Evolutionary conservation across 2,329 filamentous ascomycete genomes (phyloP).

Genomic region (Nemania diffusa): DNA sequence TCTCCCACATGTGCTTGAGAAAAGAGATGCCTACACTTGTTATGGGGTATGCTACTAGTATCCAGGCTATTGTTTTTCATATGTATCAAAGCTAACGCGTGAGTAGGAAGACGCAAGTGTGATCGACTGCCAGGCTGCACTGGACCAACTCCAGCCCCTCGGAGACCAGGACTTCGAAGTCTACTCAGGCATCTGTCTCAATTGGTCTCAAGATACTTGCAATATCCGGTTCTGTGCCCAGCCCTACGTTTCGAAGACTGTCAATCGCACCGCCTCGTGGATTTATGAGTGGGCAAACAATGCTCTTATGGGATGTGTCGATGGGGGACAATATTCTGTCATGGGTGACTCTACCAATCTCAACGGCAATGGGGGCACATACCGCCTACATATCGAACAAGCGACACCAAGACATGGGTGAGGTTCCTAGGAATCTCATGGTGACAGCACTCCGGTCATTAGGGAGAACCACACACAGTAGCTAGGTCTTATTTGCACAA

Average conservation of each 20-base stretch:
- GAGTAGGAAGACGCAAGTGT: slow-evolving; percentile 36
- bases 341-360: slow-evolving; percentile 45
- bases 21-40: slow-evolving; percentile 47
- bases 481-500: neutral
- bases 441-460: neutral
- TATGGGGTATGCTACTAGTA: slow-evolving; percentile 42
- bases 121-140: slow-evolving; percentile 42
- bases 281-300: slow-evolving; percentile 41
- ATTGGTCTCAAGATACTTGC: slow-evolving; percentile 44
- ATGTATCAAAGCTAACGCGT: slow-evolving; percentile 1
- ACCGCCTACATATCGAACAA: slow-evolving; percentile 43
- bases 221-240: slow-evolving; percentile 46
- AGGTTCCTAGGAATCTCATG: neutral
- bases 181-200: slow-evolving; percentile 43
- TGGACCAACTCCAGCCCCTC: slow-evolving; percentile 38
- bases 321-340: slow-evolving; percentile 40
- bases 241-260: slow-evolving; percentile 39
- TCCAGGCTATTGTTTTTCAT: neutral
- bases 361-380: slow-evolving; percentile 45
- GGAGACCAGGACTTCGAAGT: slow-evolving; percentile 40
- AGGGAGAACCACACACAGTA: neutral
- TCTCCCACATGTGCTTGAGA: slow-evolving; percentile 30
- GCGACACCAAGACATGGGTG: slow-evolving; percentile 16
- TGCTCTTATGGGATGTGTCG: slow-evolving; percentile 42
- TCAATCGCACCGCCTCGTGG: slow-evolving; percentile 46